phyloP scores from a whole-genome alignment of 2,329 filamentous ascomycete genomes.

The Alternaria sp. region DNA sequence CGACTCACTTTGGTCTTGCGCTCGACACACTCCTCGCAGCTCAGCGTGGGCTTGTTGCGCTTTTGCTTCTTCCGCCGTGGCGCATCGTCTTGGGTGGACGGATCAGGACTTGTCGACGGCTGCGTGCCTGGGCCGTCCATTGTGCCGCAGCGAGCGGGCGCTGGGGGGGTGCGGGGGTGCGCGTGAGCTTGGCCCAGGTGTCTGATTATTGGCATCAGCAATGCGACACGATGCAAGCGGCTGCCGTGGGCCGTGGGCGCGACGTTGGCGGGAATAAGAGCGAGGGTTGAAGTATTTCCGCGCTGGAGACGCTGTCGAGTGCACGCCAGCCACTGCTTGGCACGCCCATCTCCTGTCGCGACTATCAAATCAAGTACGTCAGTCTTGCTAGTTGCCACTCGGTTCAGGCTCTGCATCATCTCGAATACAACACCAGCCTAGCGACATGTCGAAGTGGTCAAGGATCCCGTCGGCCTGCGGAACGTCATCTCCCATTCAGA shows the following conservation, averaged over 20 bases:
- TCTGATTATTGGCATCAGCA: background rate
- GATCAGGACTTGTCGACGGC: constrained; percentile 34
- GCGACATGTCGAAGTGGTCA: background rate
- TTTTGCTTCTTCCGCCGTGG: constrained; percentile 77
- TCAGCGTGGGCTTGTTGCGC: constrained; percentile 83
- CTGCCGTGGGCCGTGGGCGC: constrained; percentile 31
- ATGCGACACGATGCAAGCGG: constrained; percentile 16
- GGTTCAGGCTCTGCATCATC: constrained; percentile 1
- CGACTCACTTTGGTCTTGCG: constrained; percentile 76
- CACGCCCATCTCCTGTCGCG: background rate
- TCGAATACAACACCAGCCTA: background rate
- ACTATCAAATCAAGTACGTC: background rate
- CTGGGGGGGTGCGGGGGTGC: background rate
- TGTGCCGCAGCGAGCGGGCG: constrained; percentile 3
- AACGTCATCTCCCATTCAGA: background rate
- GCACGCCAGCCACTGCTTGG: constrained; percentile 29
- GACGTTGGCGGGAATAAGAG: constrained; percentile 41
- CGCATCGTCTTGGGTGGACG: constrained; percentile 24
- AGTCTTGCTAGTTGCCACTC: background rate
- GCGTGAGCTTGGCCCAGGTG: constrained; percentile 8
- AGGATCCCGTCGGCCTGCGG: background rate
- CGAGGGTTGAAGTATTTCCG: constrained; percentile 32
- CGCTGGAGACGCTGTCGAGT: constrained; percentile 16
- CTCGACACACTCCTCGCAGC: constrained; percentile 81
- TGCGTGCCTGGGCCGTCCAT: constrained; percentile 25